phyloP scores from a whole-genome alignment of 73 alveolate species.

The Paramecium primaurelia region DNA sequence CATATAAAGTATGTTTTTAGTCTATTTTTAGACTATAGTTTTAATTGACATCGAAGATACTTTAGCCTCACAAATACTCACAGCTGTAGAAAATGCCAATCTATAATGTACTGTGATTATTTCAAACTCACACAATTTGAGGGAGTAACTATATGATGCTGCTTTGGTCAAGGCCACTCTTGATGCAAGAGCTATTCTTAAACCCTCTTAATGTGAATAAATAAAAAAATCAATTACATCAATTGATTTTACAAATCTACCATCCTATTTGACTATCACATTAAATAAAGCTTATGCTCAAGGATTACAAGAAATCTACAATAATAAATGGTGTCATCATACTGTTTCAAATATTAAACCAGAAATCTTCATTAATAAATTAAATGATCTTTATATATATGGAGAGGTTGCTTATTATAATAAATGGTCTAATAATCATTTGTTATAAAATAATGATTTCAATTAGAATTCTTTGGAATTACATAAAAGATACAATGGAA shows the following conservation, averaged over 20 bases:
- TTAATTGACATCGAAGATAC: conserved; percentile 22
- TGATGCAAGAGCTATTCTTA: background rate
- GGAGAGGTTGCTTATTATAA: conserved; percentile 69
- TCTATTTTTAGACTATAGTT: conserved; percentile 40
- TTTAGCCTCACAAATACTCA: background rate
- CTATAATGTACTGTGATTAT: background rate
- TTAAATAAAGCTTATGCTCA: background rate
- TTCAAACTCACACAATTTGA: background rate
- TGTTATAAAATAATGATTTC: conserved; percentile 38
- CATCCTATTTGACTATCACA: background rate
- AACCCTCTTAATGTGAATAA: background rate
- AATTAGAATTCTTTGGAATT: conserved; percentile 64
- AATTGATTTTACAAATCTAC: background rate
- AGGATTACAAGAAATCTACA: background rate
- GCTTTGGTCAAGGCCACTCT: background rate
- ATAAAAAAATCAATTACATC: background rate
- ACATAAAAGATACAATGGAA: conserved; percentile 70
- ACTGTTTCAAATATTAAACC: background rate
- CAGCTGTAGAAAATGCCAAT: background rate
- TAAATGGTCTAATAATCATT: conserved; percentile 61
- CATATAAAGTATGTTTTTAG: conserved; percentile 56
- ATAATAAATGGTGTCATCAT: background rate
- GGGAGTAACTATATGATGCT: background rate
- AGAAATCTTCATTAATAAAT: background rate
- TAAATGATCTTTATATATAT: conserved; percentile 30